phyloP scores from a whole-genome alignment of 805 yeast species.

The Ogataea siamensis region DNA sequence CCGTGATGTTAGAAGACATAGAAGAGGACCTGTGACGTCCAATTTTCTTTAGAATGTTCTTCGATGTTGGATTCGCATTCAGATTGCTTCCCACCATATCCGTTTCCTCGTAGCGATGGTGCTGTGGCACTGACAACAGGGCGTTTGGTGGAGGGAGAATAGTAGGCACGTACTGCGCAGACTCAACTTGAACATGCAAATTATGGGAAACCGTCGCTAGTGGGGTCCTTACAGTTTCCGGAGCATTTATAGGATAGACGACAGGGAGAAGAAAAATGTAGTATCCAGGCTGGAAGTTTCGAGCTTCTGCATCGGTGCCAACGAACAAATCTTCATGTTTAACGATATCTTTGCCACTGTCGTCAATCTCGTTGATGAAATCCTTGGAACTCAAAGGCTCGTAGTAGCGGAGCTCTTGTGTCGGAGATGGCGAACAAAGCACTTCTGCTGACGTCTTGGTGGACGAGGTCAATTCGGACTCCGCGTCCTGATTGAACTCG shows the following conservation, averaged over 20 bases:
- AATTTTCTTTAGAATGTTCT: slow-evolving; percentile 26
- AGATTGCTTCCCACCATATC: slow-evolving; percentile 6
- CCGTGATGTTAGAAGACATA: slow-evolving; percentile 8
- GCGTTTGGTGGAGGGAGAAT: slow-evolving; percentile 32
- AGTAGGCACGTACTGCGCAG: slow-evolving; percentile 27
- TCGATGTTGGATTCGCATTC: slow-evolving; percentile 8
- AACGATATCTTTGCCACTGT: slow-evolving; percentile 17
- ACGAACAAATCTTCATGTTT: slow-evolving; percentile 21
- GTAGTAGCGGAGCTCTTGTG: slow-evolving; percentile 27
- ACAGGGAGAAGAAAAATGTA: slow-evolving; percentile 68
- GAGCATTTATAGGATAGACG: slow-evolving; percentile 56
- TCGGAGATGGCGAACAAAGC: slow-evolving; percentile 24
- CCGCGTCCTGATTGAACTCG: slow-evolving; percentile 20
- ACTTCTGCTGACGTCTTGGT: slow-evolving; percentile 16
- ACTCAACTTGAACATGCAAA: slow-evolving; percentile 40
- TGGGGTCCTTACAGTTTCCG: slow-evolving; percentile 57
- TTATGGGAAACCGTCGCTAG: slow-evolving; percentile 48
- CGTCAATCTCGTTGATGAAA: slow-evolving; percentile 25
- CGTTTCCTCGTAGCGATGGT: slow-evolving; percentile 26
- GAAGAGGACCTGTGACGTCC: slow-evolving; percentile 22
- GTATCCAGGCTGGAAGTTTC: slow-evolving; percentile 56
- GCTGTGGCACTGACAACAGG: slow-evolving; percentile 37
- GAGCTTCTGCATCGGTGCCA: slow-evolving; percentile 9
- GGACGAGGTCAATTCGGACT: slow-evolving; percentile 15
- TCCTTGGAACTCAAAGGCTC: slow-evolving; percentile 26